Percentiles rank a stretch among this genome's conserved stretches.
These are phyloP conservation scores for Suillus hirtellus DNA, from an alignment of 768 basidiomycete species.

Conservation along the genomic window DNA sequence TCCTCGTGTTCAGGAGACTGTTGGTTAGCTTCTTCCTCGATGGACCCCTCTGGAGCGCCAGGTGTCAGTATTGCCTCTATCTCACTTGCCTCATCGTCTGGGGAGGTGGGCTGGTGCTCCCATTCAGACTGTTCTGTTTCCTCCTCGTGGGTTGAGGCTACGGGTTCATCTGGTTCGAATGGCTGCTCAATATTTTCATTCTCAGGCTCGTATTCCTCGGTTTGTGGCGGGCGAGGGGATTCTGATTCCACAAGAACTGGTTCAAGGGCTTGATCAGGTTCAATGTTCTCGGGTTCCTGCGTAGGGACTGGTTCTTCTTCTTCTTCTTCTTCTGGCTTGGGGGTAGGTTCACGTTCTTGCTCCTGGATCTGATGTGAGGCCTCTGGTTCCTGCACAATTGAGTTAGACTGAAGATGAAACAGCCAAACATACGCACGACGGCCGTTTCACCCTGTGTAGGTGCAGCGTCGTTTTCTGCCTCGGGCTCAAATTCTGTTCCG, in stretches of 20 bases:
- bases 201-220: neutral
- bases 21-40: neutral
- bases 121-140: neutral
- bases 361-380: neutral
- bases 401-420: neutral
- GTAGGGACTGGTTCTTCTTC: neutral
- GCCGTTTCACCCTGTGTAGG: neutral
- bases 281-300: neutral
- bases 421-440: neutral
- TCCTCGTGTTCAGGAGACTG: neutral
- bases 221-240: neutral
- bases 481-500: constrained; percentile 6
- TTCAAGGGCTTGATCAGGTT: neutral
- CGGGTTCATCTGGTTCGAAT: neutral
- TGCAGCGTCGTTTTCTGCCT: neutral
- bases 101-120: constrained; percentile 3
- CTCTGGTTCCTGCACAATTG: neutral
- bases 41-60: neutral
- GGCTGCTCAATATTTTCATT: neutral
- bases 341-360: neutral
- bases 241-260: neutral
- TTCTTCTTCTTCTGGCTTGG: neutral
- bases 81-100: constrained; percentile 3
- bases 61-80: constrained; percentile 7
- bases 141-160: neutral